phyloP scores from a whole-genome alignment of 805 yeast species.

The Saturnispora sekii region DNA sequence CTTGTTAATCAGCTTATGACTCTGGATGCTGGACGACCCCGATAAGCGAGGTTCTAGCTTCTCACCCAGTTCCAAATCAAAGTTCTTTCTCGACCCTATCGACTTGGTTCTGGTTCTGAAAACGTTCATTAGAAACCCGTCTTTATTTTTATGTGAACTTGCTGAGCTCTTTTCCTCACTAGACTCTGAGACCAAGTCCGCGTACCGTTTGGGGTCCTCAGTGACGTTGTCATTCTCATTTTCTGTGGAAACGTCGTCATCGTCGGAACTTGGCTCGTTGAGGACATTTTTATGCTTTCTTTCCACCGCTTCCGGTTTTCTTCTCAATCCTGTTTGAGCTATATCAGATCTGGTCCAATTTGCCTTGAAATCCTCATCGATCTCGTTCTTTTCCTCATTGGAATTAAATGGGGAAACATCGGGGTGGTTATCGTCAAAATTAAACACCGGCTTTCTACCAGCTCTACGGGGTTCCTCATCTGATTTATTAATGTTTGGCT shows the following conservation, averaged over 20 bases:
- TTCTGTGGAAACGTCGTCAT: slow-evolving; percentile 24
- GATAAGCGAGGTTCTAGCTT: not conserved
- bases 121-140: not conserved
- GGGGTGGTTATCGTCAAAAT: slow-evolving; percentile 2
- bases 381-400: slow-evolving; percentile 12
- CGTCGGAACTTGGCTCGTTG: slow-evolving; percentile 8
- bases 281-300: slow-evolving; percentile 4
- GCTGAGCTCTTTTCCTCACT: not conserved
- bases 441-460: not conserved
- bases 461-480: not conserved
- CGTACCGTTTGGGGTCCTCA: not conserved
- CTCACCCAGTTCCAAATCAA: slow-evolving; percentile 2
- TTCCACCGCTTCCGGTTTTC: slow-evolving; percentile 6
- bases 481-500: not conserved
- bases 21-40: not conserved
- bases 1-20: slow-evolving; percentile 8
- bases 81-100: slow-evolving; percentile 3
- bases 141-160: not conserved
- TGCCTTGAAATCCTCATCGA: slow-evolving; percentile 26
- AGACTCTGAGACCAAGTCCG: not conserved
- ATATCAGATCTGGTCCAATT: slow-evolving; percentile 13
- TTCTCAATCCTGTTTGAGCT: slow-evolving; percentile 3
- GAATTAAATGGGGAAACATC: not conserved
- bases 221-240: slow-evolving; percentile 4
- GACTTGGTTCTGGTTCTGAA: slow-evolving; percentile 11